Base-by-base conservation (phyloP, 2,329 filamentous ascomycete genomes). In the Exophiala sideris region DNA sequence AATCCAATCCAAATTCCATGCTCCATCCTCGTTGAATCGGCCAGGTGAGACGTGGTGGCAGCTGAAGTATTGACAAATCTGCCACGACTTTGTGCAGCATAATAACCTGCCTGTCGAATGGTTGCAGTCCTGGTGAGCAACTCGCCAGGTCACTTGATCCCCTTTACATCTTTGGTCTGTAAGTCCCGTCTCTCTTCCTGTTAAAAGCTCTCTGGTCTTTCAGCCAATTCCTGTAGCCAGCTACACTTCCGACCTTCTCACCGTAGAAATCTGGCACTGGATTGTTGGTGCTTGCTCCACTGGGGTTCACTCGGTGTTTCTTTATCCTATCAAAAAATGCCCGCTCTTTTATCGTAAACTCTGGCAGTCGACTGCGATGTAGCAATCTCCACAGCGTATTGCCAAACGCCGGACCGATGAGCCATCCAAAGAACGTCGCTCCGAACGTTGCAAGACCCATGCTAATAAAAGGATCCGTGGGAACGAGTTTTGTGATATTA, bases 121-220 rank as follows among this genome's bases (percentile, higher is more conserved):
- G 35, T 38, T 29, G 24, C 24, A 29, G 24, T 29, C 7, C 24
- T 29, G 24, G 24, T 29, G 24, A 5, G 24, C 24, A 29, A 5
- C 7, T 5, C 24, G 24, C 24, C 3, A 29, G 24, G 7, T 8
- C 5, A 29, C 24, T 44, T 11, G 41, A 44, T n/a, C 18, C 21
- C 16, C 16, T 18, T 29, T 45, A 59, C 14, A 46, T 33, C 4
- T 49, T 57, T 3, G 50, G 34, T 14, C 54, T 42, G 50, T 61
- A 64, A 16, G 45, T 58, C 45, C 61, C 61, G 38, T 38, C 35
- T 70, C 84, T 85, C 83, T 95, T 95, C 78, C 91, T 91, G 76
- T 95, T 96, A 76, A 96, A 99, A 8, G 91, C 92, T 59, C 92
- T 81, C 78, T 97, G 94, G 68, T 99, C 94, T 79, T 96, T 97